Conservation (phyloP, 2,329 filamentous ascomycete species). For the Beauveria asiatica region DNA sequence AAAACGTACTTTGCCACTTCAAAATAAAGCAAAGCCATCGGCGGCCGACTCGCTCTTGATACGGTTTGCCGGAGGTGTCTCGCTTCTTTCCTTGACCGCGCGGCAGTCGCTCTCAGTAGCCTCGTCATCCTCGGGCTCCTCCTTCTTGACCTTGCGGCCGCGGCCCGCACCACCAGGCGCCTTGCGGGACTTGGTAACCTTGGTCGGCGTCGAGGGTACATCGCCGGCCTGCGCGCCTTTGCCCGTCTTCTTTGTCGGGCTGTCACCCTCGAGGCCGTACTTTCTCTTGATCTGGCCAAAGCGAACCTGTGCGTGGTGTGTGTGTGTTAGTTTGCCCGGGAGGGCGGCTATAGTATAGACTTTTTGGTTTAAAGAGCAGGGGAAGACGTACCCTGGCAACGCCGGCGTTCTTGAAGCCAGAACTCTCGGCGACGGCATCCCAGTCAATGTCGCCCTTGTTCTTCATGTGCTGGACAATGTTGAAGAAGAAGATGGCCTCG, state of each 20-base stretch:
- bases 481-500: slow-evolving; percentile 37
- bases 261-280: slow-evolving; percentile 28
- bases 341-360: too few relatives aligned
- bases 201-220: background rate
- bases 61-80: slow-evolving; percentile 2
- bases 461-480: slow-evolving; percentile 34
- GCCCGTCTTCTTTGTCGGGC: slow-evolving; percentile 1
- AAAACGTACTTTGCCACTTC: background rate
- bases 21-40: background rate
- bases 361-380: background rate
- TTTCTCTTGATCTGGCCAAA: slow-evolving; percentile 43
- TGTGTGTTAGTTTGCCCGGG: background rate
- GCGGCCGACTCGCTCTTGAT: background rate
- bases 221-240: background rate
- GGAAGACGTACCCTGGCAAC: slow-evolving; percentile 32
- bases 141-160: slow-evolving; percentile 11
- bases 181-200: slow-evolving; percentile 14
- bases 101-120: background rate
- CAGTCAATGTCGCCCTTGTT: slow-evolving; percentile 40
- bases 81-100: background rate
- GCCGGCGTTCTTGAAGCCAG: slow-evolving; percentile 35
- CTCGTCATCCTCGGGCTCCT: slow-evolving; percentile 14
- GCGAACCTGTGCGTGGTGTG: slow-evolving; percentile 26
- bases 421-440: slow-evolving; percentile 33
- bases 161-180: slow-evolving; percentile 13